These are phyloP conservation scores for Syzygium malaccense DNA, from an alignment of 441 rosid species.

Conservation along the genomic window DNA sequence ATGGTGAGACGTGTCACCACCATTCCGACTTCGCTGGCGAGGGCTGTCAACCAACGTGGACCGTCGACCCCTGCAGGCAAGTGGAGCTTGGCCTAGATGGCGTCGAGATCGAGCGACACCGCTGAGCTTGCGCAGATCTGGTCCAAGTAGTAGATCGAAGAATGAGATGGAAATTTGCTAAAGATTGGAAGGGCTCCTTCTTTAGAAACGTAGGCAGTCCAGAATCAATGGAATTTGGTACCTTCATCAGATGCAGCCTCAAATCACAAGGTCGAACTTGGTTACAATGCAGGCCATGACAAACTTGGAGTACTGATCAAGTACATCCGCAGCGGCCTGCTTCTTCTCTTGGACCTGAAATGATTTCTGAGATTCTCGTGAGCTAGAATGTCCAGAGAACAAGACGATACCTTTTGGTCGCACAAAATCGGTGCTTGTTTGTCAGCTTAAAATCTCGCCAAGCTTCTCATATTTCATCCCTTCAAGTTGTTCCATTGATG, in stretches of 20 bases:
- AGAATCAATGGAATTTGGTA: conserved; percentile 9
- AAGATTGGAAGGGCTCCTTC: conserved; percentile 39
- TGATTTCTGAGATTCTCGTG: background rate
- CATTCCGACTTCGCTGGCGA: background rate
- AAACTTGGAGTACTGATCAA: conserved; percentile 83
- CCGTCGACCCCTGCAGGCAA: background rate
- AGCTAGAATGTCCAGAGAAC: background rate
- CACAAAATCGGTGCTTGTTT: background rate
- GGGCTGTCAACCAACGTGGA: background rate
- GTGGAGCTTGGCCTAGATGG: background rate
- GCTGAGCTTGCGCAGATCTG: background rate
- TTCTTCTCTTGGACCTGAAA: conserved; percentile 65
- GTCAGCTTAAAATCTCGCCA: too few relatives aligned
- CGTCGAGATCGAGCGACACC: background rate
- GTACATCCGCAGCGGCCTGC: conserved; percentile 91
- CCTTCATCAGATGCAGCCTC: conserved; percentile 94
- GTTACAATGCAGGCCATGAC: conserved; percentile 83
- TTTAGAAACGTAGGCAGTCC: conserved; percentile 73
- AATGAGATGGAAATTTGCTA: conserved; percentile 29
- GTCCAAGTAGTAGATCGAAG: background rate
- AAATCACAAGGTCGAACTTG: conserved; percentile 73
- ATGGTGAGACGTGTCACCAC: background rate
- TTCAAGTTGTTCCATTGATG: too few relatives aligned
- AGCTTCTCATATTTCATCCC: too few relatives aligned
- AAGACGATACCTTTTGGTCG: background rate